Percentiles rank a stretch among this genome's conserved stretches.
These are phyloP conservation scores for Rhynchosporium agropyri DNA, from an alignment of 2,329 filamentous ascomycete species.

Conservation along the genomic window DNA sequence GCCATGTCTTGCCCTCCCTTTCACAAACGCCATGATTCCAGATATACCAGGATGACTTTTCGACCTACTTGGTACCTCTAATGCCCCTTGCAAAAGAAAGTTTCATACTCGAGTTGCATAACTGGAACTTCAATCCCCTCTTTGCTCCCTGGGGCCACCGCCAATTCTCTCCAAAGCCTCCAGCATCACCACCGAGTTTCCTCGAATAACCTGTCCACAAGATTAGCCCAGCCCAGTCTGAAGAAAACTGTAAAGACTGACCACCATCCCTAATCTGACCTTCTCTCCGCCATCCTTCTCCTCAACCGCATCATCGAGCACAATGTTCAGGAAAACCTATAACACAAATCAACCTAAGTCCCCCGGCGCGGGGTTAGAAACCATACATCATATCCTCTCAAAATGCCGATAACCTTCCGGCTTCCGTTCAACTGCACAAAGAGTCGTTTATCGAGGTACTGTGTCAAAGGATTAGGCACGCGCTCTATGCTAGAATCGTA, in stretches of 20 bases:
- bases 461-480: slow-evolving; percentile 34
- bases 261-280: slow-evolving; percentile 87
- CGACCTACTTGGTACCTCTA: slow-evolving; percentile 14
- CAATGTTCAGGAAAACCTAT: slow-evolving; percentile 97
- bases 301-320: slow-evolving; percentile 94
- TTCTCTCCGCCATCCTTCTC: slow-evolving; percentile 93
- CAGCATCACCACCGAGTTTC: slow-evolving; percentile 98
- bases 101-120: slow-evolving; percentile 1
- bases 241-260: slow-evolving; percentile 48
- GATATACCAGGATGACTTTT: slow-evolving; percentile 24
- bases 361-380: slow-evolving; percentile 7
- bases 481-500: slow-evolving; percentile 50
- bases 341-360: slow-evolving; percentile 30
- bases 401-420: slow-evolving; percentile 91
- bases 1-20: slow-evolving; percentile 15
- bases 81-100: slow-evolving; percentile 3
- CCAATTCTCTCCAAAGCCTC: slow-evolving; percentile 76
- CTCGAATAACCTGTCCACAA: slow-evolving; percentile 75
- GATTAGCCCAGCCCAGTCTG: slow-evolving; percentile 23
- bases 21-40: slow-evolving; percentile 35
- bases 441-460: slow-evolving; percentile 99
- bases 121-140: slow-evolving; percentile 24
- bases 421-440: slow-evolving; percentile 98
- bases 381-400: slow-evolving; percentile 92
- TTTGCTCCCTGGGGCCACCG: slow-evolving; percentile 53